Conservation (phyloP, 2,329 filamentous ascomycete species). For the Magnaporthiopsis rhizophila region DNA sequence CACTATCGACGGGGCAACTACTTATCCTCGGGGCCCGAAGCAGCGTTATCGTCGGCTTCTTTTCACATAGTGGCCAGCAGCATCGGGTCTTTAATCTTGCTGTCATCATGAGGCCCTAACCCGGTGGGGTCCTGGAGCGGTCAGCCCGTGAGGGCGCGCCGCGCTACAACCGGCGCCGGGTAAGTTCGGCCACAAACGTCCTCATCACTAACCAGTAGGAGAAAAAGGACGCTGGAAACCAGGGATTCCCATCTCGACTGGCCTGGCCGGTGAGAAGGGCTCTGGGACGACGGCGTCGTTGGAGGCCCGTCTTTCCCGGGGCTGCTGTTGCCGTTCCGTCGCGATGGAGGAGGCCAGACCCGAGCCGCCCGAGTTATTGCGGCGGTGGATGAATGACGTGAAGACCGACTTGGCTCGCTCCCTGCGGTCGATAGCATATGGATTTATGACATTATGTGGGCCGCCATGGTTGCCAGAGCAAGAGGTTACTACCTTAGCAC, state of each 20-base stretch:
- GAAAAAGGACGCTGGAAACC: conserved; percentile 22
- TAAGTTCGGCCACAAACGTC: too few species aligned
- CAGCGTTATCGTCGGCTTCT: too few species aligned
- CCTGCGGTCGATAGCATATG: conserved; percentile 17
- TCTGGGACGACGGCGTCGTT: conserved; percentile 5
- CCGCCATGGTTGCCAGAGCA: conserved; percentile 12
- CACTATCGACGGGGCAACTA: too few species aligned
- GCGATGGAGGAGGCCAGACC: conserved; percentile 21
- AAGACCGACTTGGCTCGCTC: conserved; percentile 41
- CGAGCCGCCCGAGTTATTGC: conserved; percentile 35
- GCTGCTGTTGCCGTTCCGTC: conserved; percentile 10
- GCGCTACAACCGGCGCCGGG: too few species aligned
- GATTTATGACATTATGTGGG: conserved; percentile 2
- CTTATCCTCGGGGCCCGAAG: too few species aligned
- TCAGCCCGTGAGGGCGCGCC: too few species aligned
- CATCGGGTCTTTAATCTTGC: too few species aligned
- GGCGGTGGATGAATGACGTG: conserved; percentile 41
- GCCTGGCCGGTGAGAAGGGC: conserved; percentile 2
- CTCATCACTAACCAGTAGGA: too few species aligned
- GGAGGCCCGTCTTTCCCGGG: conserved; percentile 16
- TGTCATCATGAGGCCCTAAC: too few species aligned
- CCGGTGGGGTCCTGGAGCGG: too few species aligned
- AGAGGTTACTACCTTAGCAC: background rate
- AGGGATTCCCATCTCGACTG: conserved; percentile 21
- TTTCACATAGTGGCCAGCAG: too few species aligned